Percentiles rank a stretch among this genome's conserved stretches.
Conservation (phyloP, 2,329 filamentous ascomycete species). For the Xylaria hypoxylon region DNA sequence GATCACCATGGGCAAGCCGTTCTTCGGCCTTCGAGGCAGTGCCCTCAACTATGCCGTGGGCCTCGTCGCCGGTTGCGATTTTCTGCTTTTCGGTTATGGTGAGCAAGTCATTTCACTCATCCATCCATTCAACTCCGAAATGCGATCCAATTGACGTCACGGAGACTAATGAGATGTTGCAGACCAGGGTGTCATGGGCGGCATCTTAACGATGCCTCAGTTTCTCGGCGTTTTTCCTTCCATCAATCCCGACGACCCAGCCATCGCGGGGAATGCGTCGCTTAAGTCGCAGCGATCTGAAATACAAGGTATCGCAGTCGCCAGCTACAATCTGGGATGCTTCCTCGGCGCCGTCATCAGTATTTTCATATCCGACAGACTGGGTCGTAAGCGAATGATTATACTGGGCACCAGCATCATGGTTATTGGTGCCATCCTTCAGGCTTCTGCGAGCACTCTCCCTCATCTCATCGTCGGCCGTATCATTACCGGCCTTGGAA, state of each 20-base stretch:
- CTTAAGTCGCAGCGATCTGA: constrained; percentile 59
- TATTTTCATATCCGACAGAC: constrained; percentile 64
- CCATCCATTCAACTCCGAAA: background rate
- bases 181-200: constrained; percentile 83
- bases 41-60: constrained; percentile 76
- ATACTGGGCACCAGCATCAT: constrained; percentile 68
- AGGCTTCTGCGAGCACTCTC: constrained; percentile 57
- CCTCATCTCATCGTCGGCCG: constrained; percentile 69
- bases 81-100: constrained; percentile 72
- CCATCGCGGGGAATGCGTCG: constrained; percentile 46
- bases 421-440: constrained; percentile 64
- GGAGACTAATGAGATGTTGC: constrained; percentile 19
- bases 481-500: constrained; percentile 59
- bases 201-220: constrained; percentile 75
- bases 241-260: constrained; percentile 60
- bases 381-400: constrained; percentile 68
- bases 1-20: constrained; percentile 54
- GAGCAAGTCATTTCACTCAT: constrained; percentile 36
- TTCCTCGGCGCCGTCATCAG: constrained; percentile 62
- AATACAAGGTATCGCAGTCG: constrained; percentile 65
- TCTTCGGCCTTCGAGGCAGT: constrained; percentile 74
- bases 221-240: constrained; percentile 68
- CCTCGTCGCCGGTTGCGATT: constrained; percentile 78
- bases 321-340: constrained; percentile 70
- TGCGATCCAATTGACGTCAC: constrained; percentile 47